These are phyloP conservation scores for Ceratocystis variospora DNA, from an alignment of 2,329 filamentous ascomycete species.

Conservation along the genomic window DNA sequence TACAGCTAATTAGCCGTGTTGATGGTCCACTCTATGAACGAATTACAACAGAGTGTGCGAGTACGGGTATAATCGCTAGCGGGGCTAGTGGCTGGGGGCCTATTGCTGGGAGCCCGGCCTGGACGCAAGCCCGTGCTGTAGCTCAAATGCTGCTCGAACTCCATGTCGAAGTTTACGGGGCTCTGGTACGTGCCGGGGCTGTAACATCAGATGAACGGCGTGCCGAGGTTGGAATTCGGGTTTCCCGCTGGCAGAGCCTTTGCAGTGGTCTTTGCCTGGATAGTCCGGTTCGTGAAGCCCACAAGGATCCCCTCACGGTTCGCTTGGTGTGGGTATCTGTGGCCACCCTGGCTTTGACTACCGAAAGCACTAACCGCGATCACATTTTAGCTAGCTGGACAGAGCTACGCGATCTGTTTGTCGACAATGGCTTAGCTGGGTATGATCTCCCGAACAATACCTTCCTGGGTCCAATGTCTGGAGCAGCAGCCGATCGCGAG, in stretches of 20 bases:
- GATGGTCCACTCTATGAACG: slow-evolving; percentile 40
- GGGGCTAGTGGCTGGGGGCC: not conserved
- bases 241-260: slow-evolving; percentile 13
- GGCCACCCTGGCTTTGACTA: slow-evolving; percentile 37
- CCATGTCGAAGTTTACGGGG: slow-evolving; percentile 46
- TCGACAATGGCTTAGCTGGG: slow-evolving; percentile 29
- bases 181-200: slow-evolving; percentile 13
- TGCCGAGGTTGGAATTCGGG: slow-evolving; percentile 10
- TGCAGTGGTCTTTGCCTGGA: slow-evolving; percentile 13
- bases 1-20: slow-evolving; percentile 41
- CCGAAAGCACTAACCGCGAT: slow-evolving; percentile 38
- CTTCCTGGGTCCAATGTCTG: slow-evolving; percentile 75
- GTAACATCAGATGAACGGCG: slow-evolving; percentile 10
- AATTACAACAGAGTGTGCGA: slow-evolving; percentile 4
- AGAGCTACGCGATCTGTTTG: slow-evolving; percentile 40
- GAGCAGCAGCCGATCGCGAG: slow-evolving; percentile 73
- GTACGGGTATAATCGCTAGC: too few species aligned
- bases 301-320: slow-evolving; percentile 31
- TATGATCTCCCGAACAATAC: slow-evolving; percentile 68
- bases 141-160: slow-evolving; percentile 49
- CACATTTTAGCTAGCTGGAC: slow-evolving; percentile 46
- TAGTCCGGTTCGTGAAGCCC: not conserved
- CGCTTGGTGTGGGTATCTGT: slow-evolving; percentile 46
- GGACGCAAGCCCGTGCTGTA: slow-evolving; percentile 22
- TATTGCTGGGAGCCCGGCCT: not conserved